Conservation (phyloP, 1,284 basidiomycete species). For the Ustilago hordei region DNA sequence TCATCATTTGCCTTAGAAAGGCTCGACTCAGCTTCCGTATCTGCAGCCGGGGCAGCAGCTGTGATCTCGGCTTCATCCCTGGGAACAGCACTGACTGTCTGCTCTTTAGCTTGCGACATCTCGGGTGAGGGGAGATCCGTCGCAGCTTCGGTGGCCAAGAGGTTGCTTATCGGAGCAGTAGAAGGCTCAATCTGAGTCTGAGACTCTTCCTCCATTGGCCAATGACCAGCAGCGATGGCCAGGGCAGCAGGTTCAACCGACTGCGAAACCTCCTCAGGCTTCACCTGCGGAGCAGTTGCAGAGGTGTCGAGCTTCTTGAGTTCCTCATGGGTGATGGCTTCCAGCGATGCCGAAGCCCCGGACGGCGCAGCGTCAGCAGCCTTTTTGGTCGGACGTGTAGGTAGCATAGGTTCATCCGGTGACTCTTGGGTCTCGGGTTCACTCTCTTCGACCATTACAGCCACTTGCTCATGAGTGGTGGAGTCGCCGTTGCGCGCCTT, state of each 20-base stretch:
- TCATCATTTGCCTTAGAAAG: neutral
- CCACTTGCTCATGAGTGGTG: neutral
- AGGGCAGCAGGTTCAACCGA: neutral
- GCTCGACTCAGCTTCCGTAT: neutral
- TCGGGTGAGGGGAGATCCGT: neutral
- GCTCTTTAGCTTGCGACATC: neutral
- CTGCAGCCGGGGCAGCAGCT: neutral
- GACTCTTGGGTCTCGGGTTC: slow-evolving; percentile 16
- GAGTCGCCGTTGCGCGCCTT: slow-evolving; percentile 16
- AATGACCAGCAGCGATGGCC: neutral
- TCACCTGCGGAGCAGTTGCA: neutral
- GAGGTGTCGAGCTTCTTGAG: neutral
- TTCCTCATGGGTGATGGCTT: neutral
- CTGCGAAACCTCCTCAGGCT: neutral
- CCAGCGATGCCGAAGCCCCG: neutral
- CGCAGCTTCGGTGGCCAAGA: neutral
- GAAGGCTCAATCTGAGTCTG: slow-evolving; percentile 29
- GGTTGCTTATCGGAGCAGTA: neutral
- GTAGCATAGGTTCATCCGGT: slow-evolving; percentile 34
- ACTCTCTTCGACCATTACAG: neutral
- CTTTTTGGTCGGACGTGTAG: neutral
- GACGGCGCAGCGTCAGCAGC: neutral
- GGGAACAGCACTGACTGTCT: neutral
- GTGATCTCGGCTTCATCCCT: neutral
- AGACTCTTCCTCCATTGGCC: slow-evolving; percentile 11